These are phyloP conservation scores for Zasmidium angulare DNA, from an alignment of 2,329 filamentous ascomycete species.

Conservation along the genomic window DNA sequence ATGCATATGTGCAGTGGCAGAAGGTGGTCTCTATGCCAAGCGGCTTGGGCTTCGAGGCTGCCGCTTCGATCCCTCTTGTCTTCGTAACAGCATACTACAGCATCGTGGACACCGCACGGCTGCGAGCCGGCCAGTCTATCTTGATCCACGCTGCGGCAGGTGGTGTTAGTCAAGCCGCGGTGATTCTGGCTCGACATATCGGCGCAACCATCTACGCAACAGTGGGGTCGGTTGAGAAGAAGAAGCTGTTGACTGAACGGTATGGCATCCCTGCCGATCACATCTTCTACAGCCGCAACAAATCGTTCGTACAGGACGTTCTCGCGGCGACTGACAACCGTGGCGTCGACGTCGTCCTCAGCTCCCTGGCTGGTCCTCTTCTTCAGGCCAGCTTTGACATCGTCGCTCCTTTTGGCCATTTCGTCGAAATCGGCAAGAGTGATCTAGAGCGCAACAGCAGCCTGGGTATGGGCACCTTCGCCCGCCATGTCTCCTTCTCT, in stretches of 20 bases:
- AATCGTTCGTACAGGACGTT: conserved; percentile 31
- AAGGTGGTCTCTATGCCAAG: conserved; percentile 12
- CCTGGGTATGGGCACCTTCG: conserved; percentile 13
- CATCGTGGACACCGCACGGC: conserved; percentile 24
- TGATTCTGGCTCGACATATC: conserved; percentile 25
- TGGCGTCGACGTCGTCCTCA: conserved; percentile 40
- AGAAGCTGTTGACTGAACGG: conserved; percentile 17
- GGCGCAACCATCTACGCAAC: conserved; percentile 32
- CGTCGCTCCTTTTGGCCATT: conserved; percentile 33
- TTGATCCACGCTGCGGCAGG: conserved; percentile 36
- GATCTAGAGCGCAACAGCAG: conserved; percentile 20
- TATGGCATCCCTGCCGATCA: conserved; percentile 32
- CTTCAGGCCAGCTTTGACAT: conserved; percentile 29
- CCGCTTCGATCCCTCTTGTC: conserved; percentile 26
- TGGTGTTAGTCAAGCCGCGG: conserved; percentile 32
- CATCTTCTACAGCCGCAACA: conserved; percentile 35
- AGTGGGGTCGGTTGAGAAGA: conserved; percentile 28
- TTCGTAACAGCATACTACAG: conserved; percentile 30
- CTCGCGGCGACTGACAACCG: conserved; percentile 27
- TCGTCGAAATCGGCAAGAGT: conserved; percentile 31
- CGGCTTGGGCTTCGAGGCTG: conserved; percentile 23
- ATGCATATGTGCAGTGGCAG: conserved; percentile 3
- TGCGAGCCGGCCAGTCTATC: conserved; percentile 34
- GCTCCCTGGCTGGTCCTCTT: conserved; percentile 30
- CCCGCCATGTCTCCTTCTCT: background rate